Evolutionary conservation across 2,329 filamentous ascomycete species (phyloP).

Genomic region (Diaporthe sp.): DNA sequence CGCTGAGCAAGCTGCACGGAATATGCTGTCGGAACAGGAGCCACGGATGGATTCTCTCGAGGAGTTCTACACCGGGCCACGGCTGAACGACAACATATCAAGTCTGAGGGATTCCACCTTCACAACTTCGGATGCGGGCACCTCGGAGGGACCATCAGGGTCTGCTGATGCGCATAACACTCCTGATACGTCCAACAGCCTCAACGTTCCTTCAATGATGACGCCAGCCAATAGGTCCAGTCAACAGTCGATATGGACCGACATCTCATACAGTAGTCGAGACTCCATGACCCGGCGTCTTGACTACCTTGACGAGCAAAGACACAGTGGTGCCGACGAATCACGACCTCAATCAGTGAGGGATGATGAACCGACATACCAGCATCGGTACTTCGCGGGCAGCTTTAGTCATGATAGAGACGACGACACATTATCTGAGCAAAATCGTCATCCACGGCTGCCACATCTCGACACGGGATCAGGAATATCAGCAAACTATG

Average conservation of each 20-base stretch:
- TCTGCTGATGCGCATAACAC: slow-evolving; percentile 44
- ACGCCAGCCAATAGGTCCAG: slow-evolving; percentile 59
- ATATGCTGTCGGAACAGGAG: slow-evolving; percentile 30
- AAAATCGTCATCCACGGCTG: slow-evolving; percentile 49
- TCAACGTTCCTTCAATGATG: slow-evolving; percentile 58
- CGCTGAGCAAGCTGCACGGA: slow-evolving; percentile 33
- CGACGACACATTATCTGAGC: slow-evolving; percentile 20
- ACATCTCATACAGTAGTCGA: slow-evolving; percentile 54
- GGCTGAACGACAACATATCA: slow-evolving; percentile 46
- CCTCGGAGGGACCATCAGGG: slow-evolving; percentile 42
- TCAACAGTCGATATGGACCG: slow-evolving; percentile 70
- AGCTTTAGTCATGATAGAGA: slow-evolving; percentile 10
- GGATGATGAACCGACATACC: slow-evolving; percentile 31
- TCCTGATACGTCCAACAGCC: slow-evolving; percentile 54
- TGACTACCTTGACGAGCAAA: slow-evolving; percentile 31
- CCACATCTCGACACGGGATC: slow-evolving; percentile 63
- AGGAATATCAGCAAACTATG: slow-evolving; percentile 59
- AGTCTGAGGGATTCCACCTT: slow-evolving; percentile 46
- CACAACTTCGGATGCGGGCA: slow-evolving; percentile 43
- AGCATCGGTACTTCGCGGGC: slow-evolving; percentile 27
- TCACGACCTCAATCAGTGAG: slow-evolving; percentile 34
- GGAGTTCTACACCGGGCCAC: slow-evolving; percentile 46
- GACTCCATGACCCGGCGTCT: slow-evolving; percentile 33
- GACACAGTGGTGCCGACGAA: slow-evolving; percentile 56
- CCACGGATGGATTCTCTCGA: slow-evolving; percentile 42